Evolutionary conservation across 2,329 filamentous ascomycete genomes (phyloP), one percentile per base, ranked within the genome.

Genomic region (Colletotrichum aenigma): DNA sequence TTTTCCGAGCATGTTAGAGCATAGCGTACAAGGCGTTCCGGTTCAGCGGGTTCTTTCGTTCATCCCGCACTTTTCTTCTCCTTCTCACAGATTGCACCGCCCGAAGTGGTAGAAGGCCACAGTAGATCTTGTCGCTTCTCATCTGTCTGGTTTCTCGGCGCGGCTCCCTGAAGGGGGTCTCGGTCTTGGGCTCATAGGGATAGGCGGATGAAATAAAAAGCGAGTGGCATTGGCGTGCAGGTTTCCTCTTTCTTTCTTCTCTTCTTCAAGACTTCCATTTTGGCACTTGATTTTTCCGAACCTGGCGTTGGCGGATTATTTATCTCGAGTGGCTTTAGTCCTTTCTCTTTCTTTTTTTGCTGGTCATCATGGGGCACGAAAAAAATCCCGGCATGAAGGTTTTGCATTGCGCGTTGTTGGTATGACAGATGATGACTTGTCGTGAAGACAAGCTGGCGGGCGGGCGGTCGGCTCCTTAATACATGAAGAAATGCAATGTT

Each of bases 21-120:
- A 86, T 86, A 86, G 85, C 85, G 85, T 84, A 79, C 76, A 78
- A 71, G 84, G 84, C 82, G 84, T 86, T 83, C 74, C 74, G 58
- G 75, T 67, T 61, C 79, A 79, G 78, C 76, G 76, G 72, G 73
- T 71, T 65, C 76, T 77, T 78, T 81, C 79, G 77, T 77, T 66
- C 62, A 71, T 72, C 66, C 66, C 69, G 48, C 71, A 74, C 62
- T n/a, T 48, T 69, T 68, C 4, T 48, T 69, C 66, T 78, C 28
- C 68, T 77, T 62, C 43, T 61, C 56, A 60, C 78, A 71, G 62
- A 62, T 69, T 76, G 67, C 61, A 56, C 58, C 64, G 74, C 74
- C 58, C 21, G 58, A 69, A 48, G 28, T 74, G 74, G 74, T 65
- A 76, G 70, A 76, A 73, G 52, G 74, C 70, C 74, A 66, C 70